Percentiles rank a stretch among this genome's conserved stretches.
Conservation (phyloP, 2,329 filamentous ascomycete genomes). For the Colletotrichum musae region DNA sequence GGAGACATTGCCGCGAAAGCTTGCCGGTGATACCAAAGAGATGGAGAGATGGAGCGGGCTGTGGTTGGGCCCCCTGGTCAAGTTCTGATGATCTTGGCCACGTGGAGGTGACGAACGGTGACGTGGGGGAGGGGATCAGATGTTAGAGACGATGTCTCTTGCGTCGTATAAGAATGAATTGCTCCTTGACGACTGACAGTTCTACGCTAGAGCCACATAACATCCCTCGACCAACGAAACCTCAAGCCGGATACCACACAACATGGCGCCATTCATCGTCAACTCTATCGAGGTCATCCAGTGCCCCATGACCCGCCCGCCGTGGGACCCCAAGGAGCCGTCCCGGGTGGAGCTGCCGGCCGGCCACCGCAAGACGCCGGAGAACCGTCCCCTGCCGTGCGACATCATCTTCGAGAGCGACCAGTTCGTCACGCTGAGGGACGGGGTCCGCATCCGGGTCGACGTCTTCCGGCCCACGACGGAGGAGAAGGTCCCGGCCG, state of each 20-base stretch:
- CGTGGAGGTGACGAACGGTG: too few relatives aligned
- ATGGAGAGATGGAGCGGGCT: too few relatives aligned
- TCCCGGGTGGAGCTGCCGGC: slow-evolving; percentile 17
- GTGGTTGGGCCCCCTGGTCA: too few relatives aligned
- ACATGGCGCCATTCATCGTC: slow-evolving; percentile 24
- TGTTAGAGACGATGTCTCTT: too few relatives aligned
- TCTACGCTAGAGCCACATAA: too few relatives aligned
- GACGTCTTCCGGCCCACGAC: slow-evolving; percentile 27
- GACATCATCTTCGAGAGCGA: slow-evolving; percentile 23
- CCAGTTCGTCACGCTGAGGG: slow-evolving; percentile 12
- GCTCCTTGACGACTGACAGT: too few relatives aligned
- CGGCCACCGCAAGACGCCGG: slow-evolving; percentile 5
- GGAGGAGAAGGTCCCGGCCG: slow-evolving; percentile 20
- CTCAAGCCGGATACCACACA: not conserved
- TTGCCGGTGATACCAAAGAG: too few relatives aligned
- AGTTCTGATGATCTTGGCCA: too few relatives aligned
- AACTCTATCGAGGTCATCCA: slow-evolving; percentile 20
- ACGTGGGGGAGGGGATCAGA: too few relatives aligned
- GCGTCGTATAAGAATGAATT: too few relatives aligned
- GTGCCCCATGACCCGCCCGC: slow-evolving; percentile 5
- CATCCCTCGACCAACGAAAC: not conserved
- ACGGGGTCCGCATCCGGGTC: slow-evolving; percentile 15
- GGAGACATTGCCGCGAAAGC: too few relatives aligned
- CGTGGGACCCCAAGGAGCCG: slow-evolving; percentile 24
- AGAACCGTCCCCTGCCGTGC: slow-evolving; percentile 1